These are phyloP conservation scores for Aspergillus alliaceus DNA, from an alignment of 2,329 filamentous ascomycete genomes.

Conservation along the genomic window DNA sequence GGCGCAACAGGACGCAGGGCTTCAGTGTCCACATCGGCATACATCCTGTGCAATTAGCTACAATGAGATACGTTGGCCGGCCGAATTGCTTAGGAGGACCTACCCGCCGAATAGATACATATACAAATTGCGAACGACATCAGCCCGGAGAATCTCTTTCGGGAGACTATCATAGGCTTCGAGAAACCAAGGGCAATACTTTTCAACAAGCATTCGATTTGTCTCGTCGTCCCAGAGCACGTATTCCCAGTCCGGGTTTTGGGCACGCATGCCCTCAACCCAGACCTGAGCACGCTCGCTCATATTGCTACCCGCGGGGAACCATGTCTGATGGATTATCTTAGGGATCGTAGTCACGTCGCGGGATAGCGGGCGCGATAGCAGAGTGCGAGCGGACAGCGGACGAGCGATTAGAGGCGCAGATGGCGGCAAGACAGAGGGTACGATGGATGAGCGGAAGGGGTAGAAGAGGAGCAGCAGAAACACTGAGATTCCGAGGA, in stretches of 20 bases:
- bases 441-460: slow-evolving; percentile 1
- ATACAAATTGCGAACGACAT: slow-evolving; percentile 20
- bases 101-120: slow-evolving; percentile 23
- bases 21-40: slow-evolving; percentile 22
- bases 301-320: slow-evolving; percentile 23
- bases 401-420: background rate
- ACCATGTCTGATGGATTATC: slow-evolving; percentile 24
- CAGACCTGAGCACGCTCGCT: slow-evolving; percentile 17
- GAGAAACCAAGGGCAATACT: slow-evolving; percentile 21
- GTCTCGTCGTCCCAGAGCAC: slow-evolving; percentile 23
- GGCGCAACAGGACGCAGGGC: slow-evolving; percentile 16
- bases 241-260: slow-evolving; percentile 21
- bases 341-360: slow-evolving; percentile 19
- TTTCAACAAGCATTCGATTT: slow-evolving; percentile 15
- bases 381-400: slow-evolving; percentile 11
- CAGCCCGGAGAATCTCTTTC: slow-evolving; percentile 20
- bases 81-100: background rate
- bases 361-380: slow-evolving; percentile 12
- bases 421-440: background rate
- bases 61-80: background rate
- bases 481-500: background rate
- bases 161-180: slow-evolving; percentile 15
- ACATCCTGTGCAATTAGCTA: slow-evolving; percentile 14
- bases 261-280: slow-evolving; percentile 14
- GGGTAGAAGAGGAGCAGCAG: slow-evolving; percentile 1